Conservation (phyloP, 495 filamentous ascomycete species). For the Trichoderma orchidacearum region DNA sequence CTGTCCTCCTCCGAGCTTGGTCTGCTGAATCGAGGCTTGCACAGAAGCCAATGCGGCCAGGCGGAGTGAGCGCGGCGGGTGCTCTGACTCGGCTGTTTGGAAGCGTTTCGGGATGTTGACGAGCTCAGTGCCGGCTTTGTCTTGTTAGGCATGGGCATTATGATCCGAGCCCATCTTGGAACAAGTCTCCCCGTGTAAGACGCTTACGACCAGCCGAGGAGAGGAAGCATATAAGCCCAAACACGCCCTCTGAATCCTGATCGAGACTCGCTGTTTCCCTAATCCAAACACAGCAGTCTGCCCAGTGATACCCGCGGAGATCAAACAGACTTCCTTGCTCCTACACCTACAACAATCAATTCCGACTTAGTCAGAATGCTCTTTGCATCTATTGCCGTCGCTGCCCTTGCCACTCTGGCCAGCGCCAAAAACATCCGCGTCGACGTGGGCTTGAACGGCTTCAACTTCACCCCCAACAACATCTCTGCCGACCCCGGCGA, state of each 20-base stretch:
- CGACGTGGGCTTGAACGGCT: constrained; percentile 23
- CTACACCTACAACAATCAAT: not conserved
- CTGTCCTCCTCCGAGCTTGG: too few relatives aligned
- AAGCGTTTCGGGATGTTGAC: not conserved
- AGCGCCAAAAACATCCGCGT: constrained; percentile 9
- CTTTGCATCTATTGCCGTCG: constrained; percentile 3
- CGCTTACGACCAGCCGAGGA: not conserved
- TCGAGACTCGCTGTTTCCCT: not conserved
- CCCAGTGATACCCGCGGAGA: not conserved
- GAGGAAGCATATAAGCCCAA: not conserved
- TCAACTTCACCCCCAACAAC: constrained; percentile 32
- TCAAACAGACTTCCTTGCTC: not conserved
- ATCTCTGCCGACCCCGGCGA: constrained; percentile 34
- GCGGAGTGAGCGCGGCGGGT: not conserved
- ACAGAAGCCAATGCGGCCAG: not conserved
- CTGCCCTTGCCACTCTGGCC: constrained; percentile 8
- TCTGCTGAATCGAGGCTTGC: too few relatives aligned
- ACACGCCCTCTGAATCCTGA: not conserved
- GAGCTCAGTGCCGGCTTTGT: not conserved
- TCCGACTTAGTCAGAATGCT: not conserved
- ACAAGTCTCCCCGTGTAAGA: not conserved
- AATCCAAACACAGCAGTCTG: not conserved
- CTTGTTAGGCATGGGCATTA: not conserved
- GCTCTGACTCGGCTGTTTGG: not conserved
- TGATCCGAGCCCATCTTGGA: not conserved